Base-by-base conservation (phyloP, 2,329 filamentous ascomycete species). In the Aspergillus sp. region DNA sequence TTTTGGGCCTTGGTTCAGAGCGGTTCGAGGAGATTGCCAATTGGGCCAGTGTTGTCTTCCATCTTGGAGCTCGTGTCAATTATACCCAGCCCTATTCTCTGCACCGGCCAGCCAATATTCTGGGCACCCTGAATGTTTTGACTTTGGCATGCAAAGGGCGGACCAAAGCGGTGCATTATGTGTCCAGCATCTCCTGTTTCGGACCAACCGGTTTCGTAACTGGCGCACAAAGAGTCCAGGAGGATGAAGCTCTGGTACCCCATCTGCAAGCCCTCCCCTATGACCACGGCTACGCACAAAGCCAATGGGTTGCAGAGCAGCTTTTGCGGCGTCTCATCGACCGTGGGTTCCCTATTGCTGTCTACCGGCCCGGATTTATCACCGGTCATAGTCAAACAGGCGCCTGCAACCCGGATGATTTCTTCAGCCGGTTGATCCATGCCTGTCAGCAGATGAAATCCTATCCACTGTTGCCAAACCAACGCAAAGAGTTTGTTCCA, bases 241-340 rank as follows among this genome's bases (percentile, higher is more conserved):
- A 61, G 42, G 55, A 62, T 30, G 54, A 52, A 29, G 39, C 49
- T 4, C 47, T 54, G 5, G 8, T 47, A 5, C 34, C 48, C 4
- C 59, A 63, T 28, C 32, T 60, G 1, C 48, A 51, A 1, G 50
- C 57, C 1, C 48, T 63, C 3, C 48, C 48, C 2, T 59, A 94
- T 2, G 80, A 80, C 26, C 91, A 85, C 1, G 88, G 89, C 1
- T 94, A 94, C 57, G 88, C 88, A 1, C 88, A 94, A 64, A 81
- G 80, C 51, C 94, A 95, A 68, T 94, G 86, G 86, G 83, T 79
- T 1, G 76, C 76, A 0, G 79, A 82, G 57, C 73, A 74, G 42
- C 72, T 94, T 35, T 76, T 87, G 9, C 78, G 85, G 28, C 82
- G 85, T 60, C 86, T 88, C 10, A 86, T 87, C 41, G 73, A 73